These are phyloP conservation scores for Arabidopsis lyrata DNA, from an alignment of 441 rosid species.

Conservation along the genomic window DNA sequence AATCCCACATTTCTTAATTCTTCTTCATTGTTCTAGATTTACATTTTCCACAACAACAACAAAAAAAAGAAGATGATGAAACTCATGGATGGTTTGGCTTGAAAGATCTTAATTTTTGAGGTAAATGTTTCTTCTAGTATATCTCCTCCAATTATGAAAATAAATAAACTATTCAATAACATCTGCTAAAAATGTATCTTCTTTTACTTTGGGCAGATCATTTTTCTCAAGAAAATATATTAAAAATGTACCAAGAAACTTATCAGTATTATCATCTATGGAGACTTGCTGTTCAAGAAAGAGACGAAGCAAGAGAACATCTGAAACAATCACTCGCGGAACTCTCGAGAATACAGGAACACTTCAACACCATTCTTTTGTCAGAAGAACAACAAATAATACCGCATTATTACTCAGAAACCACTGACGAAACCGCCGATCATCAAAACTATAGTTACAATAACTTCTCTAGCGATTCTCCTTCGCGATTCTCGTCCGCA, in stretches of 20 bases:
- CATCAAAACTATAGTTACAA: not conserved
- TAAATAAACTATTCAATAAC: not conserved
- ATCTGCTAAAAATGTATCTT: not conserved
- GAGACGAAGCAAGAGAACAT: slow-evolving; percentile 28
- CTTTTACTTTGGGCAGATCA: not conserved
- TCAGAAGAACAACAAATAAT: not conserved
- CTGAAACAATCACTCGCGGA: slow-evolving; percentile 10
- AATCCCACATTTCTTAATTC: not conserved
- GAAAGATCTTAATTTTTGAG: not conserved
- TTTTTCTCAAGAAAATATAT: not conserved
- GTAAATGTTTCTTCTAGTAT: slow-evolving; percentile 19
- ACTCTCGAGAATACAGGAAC: slow-evolving; percentile 12
- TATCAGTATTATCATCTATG: not conserved
- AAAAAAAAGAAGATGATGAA: not conserved
- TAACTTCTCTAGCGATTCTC: slow-evolving; percentile 11
- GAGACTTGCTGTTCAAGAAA: slow-evolving; percentile 31
- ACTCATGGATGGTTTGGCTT: not conserved
- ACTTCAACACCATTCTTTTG: not conserved
- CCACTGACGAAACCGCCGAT: not conserved
- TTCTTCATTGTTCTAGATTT: slow-evolving; percentile 4
- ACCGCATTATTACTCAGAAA: not conserved
- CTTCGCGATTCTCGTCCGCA: not conserved
- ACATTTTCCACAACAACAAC: not conserved
- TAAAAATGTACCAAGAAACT: slow-evolving; percentile 21
- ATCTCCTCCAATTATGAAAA: not conserved